A percentile compares a stretch with the other conserved stretches of the same genome.
These are phyloP conservation scores for Trichosporon inkin DNA, from an alignment of 1,284 basidiomycete species.

Conservation along the genomic window DNA sequence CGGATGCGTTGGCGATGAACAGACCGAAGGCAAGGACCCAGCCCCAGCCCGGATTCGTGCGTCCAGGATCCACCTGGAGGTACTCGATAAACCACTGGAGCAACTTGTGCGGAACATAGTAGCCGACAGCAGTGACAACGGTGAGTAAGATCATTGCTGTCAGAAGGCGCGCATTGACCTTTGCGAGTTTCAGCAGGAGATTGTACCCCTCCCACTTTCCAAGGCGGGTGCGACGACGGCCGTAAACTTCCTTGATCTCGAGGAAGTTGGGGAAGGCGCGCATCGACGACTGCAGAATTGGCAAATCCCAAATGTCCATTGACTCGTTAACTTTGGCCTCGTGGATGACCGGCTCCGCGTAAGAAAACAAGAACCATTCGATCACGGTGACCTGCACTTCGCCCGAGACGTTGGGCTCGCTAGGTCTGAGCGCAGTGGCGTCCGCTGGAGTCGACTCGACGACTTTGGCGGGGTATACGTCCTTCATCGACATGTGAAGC, in stretches of 20 bases:
- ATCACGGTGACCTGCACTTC: constrained; percentile 57
- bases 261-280: constrained; percentile 52
- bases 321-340: constrained; percentile 67
- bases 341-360: constrained; percentile 76
- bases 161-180: constrained; percentile 45
- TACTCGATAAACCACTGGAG: constrained; percentile 66
- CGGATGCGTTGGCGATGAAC: constrained; percentile 61
- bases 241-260: constrained; percentile 39
- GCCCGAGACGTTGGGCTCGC: constrained; percentile 39
- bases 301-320: constrained; percentile 78
- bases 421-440: constrained; percentile 32
- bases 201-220: constrained; percentile 43
- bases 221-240: constrained; percentile 31
- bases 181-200: constrained; percentile 44
- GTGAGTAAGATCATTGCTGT: constrained; percentile 58
- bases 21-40: constrained; percentile 57
- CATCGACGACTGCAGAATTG: constrained; percentile 68
- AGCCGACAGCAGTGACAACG: constrained; percentile 60
- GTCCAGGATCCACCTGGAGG: constrained; percentile 60
- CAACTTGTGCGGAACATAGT: constrained; percentile 75
- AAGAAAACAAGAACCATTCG: constrained; percentile 67
- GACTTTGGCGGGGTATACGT: constrained; percentile 69
- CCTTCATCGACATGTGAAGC: constrained; percentile 64
- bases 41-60: constrained; percentile 51
- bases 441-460: constrained; percentile 33